Conservation (phyloP, 2,329 filamentous ascomycete species). For the Dactylellina cionopaga region DNA sequence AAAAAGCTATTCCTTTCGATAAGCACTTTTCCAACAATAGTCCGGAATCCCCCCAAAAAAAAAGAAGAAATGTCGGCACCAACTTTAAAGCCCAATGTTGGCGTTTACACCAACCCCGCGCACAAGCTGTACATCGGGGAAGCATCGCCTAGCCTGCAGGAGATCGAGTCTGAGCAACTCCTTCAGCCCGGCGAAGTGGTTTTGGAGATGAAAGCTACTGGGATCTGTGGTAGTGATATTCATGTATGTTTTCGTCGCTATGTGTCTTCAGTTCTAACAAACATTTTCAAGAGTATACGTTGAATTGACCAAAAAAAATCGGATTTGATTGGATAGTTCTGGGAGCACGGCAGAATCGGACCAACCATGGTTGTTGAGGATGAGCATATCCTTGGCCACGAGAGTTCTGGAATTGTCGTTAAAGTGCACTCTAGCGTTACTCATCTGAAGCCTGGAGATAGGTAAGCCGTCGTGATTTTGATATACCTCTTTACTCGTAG, state of each 20-base stretch:
- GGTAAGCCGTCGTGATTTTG: neutral
- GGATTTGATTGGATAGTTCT: conserved; percentile 98
- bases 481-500: neutral
- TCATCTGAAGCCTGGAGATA: conserved; percentile 79
- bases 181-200: conserved; percentile 72
- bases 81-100: conserved; percentile 84
- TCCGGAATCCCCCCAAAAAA: no score
- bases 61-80: conserved; percentile 17
- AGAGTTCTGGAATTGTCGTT: conserved; percentile 72
- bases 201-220: conserved; percentile 89
- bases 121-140: conserved; percentile 91
- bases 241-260: no score
- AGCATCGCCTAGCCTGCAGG: conserved; percentile 78
- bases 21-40: no score
- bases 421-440: conserved; percentile 79
- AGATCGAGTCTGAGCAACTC: conserved; percentile 69
- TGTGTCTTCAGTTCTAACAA: no score
- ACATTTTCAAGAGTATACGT: no score
- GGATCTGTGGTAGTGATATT: conserved; percentile 83
- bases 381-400: conserved; percentile 92
- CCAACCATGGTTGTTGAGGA: conserved; percentile 86
- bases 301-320: conserved; percentile 13
- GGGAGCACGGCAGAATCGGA: conserved; percentile 93
- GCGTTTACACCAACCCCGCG: conserved; percentile 91
- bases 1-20: no score